Percentiles rank a stretch among this genome's conserved stretches.
These are phyloP conservation scores for Physcomitrium patens DNA, from an alignment of 225 moss, liverwort and hornwort genomes.

Conservation along the genomic window DNA sequence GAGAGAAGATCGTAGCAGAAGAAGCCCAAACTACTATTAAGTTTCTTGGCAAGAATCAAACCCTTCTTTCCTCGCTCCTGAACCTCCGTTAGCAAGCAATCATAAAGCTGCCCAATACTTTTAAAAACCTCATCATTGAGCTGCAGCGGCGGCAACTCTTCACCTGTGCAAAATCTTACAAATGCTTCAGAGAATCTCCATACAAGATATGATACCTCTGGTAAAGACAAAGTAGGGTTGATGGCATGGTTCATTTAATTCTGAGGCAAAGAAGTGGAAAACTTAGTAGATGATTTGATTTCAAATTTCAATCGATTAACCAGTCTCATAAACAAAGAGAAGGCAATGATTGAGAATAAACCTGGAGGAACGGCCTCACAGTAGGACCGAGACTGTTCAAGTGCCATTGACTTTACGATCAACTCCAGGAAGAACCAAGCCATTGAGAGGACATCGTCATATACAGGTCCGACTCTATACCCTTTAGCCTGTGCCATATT, in stretches of 20 bases:
- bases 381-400: constrained; percentile 69
- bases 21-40: constrained; percentile 94
- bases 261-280: not conserved
- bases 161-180: constrained; percentile 61
- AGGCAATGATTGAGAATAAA: constrained; percentile 33
- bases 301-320: not conserved
- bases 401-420: constrained; percentile 80
- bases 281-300: constrained; percentile 5
- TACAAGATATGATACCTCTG: not conserved
- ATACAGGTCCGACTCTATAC: constrained; percentile 81
- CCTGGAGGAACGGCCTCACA: constrained; percentile 78
- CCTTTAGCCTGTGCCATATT: constrained; percentile 63
- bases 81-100: constrained; percentile 98
- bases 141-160: constrained; percentile 96
- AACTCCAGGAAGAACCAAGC: constrained; percentile 81
- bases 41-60: constrained; percentile 81
- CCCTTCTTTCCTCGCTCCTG: constrained; percentile 99
- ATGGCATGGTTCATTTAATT: not conserved
- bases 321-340: constrained; percentile 7
- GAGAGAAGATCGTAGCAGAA: constrained; percentile 98
- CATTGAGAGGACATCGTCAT: constrained; percentile 82
- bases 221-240: not conserved
- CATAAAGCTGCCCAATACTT: constrained; percentile 94
- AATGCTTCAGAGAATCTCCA: constrained; percentile 27
- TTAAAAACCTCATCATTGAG: constrained; percentile 98